phyloP scores from a whole-genome alignment of 345 rosid genomes.

The Gossypium anomalum region DNA sequence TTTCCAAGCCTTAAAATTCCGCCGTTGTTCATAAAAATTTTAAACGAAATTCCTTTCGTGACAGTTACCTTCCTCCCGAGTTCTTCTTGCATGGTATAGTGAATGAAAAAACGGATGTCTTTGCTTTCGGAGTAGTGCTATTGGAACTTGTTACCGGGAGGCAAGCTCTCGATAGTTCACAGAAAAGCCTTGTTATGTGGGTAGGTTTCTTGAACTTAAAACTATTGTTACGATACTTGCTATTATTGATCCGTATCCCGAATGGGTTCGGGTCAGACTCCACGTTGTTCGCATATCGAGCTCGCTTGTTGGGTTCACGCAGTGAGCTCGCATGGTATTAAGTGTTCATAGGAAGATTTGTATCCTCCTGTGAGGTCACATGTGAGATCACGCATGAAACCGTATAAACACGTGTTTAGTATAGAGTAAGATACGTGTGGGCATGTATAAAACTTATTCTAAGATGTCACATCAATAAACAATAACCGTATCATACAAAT shows the following conservation, averaged over 20 bases:
- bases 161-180: background rate
- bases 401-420: too few relatives aligned
- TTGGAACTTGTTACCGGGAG: background rate
- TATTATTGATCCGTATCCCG: too few relatives aligned
- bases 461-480: too few relatives aligned
- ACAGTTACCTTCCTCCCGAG: background rate
- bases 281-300: too few relatives aligned
- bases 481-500: too few relatives aligned
- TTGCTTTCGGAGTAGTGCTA: background rate
- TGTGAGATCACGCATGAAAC: too few relatives aligned
- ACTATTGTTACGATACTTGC: background rate
- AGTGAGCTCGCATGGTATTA: too few relatives aligned
- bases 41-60: background rate
- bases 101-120: background rate
- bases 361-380: too few relatives aligned
- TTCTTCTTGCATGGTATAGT: background rate
- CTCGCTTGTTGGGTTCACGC: too few relatives aligned
- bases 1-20: background rate
- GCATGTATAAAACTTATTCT: fast-evolving
- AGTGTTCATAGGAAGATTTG: too few relatives aligned
- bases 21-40: background rate
- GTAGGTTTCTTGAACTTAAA: background rate
- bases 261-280: too few relatives aligned
- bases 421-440: fast-evolving
- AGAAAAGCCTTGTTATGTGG: background rate